phyloP scores from a whole-genome alignment of 257 asterid species.

The Gentiana dahurica region DNA sequence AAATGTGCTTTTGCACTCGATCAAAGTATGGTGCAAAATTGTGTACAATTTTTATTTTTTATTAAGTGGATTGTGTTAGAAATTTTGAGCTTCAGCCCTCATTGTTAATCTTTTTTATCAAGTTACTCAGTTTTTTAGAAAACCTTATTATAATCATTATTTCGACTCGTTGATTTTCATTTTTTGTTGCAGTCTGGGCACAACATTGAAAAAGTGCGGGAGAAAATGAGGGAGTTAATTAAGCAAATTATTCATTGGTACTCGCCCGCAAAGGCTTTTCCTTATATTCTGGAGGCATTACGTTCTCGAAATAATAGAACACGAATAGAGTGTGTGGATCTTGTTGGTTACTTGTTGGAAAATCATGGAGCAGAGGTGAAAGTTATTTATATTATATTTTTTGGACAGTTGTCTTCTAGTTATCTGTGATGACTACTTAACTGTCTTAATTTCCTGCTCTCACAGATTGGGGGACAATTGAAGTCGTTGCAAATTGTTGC shows the following conservation, averaged over 20 bases:
- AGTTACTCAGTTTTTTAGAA: not conserved
- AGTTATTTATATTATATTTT: conserved; percentile 4
- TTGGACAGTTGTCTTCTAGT: not conserved
- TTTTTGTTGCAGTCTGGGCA: conserved; percentile 76
- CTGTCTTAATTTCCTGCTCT: conserved; percentile 5
- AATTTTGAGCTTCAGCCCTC: not conserved
- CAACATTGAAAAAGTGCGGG: conserved; percentile 88
- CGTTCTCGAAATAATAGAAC: conserved; percentile 94
- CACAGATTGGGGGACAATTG: conserved; percentile 75
- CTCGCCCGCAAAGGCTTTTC: conserved; percentile 88
- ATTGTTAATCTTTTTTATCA: not conserved
- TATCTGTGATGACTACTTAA: not conserved
- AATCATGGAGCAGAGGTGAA: conserved; percentile 77
- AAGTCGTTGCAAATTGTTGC: conserved; percentile 97
- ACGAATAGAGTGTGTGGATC: conserved; percentile 88
- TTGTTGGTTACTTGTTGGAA: conserved; percentile 88
- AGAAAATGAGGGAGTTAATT: conserved; percentile 86
- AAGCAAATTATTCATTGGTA: conserved; percentile 63
- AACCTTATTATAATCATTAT: not conserved
- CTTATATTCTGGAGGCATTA: conserved; percentile 87
- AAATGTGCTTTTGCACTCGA: no score
- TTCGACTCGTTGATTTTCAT: not conserved
- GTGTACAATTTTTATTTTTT: not conserved
- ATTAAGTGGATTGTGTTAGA: not conserved
- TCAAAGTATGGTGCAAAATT: no score